Evolutionary conservation across 2,329 filamentous ascomycete species (phyloP), one percentile per base, ranked within the genome.

Genomic region (Sporothrix euskadiensis): DNA sequence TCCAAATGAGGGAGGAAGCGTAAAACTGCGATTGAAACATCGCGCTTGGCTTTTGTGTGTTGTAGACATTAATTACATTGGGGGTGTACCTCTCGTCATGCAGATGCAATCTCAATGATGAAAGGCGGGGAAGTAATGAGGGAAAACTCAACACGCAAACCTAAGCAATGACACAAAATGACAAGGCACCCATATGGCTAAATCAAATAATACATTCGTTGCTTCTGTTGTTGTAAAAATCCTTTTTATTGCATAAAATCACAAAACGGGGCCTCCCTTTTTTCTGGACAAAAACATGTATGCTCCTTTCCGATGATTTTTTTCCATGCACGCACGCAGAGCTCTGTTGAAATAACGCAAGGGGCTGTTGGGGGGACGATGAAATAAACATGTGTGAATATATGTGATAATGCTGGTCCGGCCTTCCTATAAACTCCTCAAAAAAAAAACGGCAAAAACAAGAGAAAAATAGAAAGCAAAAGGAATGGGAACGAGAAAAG

Each of bases 261-360:
- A 19, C 52, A 35, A 57, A 32, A 44, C 35, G 14, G 52, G 69
- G 32, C 54, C 57, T 39, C 41, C 69, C 19, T 52, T 41, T 71
- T 65, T 71, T 71, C 59, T 63, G 30, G 6, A 66, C 35, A n/a
- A 54, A 30, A 39, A 54, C 70, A 66, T 16, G 49, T 52, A 71
- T 71, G 56, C 70, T 71, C 70, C 70, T 54, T 35, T 71, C 70
- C 70, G 70, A 65, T 71, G 59, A 56, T 54, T 26, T 35, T 70
- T 61, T 71, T 71, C n/a, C 70, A 71, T 71, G 70, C 70, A 65
- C 70, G 70, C 70, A 65, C 70, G 59, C 47, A 66, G 57, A 56
- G 70, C 59, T 71, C 44, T 71, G 44, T 71, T 61, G 52, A 12
- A 47, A 54, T 39, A 52, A 69, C 26, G 32, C 41, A 22, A 22